Evolutionary conservation across 768 basidiomycete genomes (phyloP), one percentile per base, ranked within the genome.

Genomic region (Lactarius psammicola): DNA sequence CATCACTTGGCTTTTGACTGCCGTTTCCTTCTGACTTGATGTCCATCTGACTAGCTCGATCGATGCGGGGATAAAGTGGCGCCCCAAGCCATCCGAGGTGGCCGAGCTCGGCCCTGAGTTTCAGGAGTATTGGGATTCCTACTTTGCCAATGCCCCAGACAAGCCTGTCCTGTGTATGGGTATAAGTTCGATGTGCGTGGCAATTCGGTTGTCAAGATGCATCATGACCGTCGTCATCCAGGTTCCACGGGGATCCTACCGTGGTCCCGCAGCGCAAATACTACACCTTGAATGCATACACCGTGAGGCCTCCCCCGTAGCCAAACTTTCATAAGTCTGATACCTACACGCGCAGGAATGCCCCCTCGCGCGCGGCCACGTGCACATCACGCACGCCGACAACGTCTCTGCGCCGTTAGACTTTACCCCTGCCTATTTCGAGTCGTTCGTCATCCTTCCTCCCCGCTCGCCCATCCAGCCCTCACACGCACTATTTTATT

Each of bases 351-450:
- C 4, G 2, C 17, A 68, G 51, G 46, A 64, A 40, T 42, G n/a
- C n/a, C n/a, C n/a, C n/a, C n/a, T n/a, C n/a, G n/a, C n/a, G n/a
- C n/a, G n/a, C n/a, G n/a, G n/a, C n/a, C n/a, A n/a, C n/a, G n/a
- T n/a, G n/a, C n/a, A n/a, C n/a, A n/a, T n/a, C n/a, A n/a, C n/a
- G n/a, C n/a, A n/a, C n/a, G n/a, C n/a, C n/a, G n/a, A n/a, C n/a
- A n/a, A n/a, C n/a, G n/a, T n/a, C n/a, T n/a, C 54, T 26, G 71
- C 71, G 1, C 67, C 69, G 4, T 18, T 68, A 17, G 70, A 72
- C 58, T 75, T 74, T 65, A 69, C 70, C 28, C 62, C 71, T 0
- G 72, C 69, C 38, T 73, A 53, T 62, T 68, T 74, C 40, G 68
- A 70, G 40, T 44, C 60, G 70, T 73, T 28, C n/a, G 72, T 55